Evolutionary conservation across 495 filamentous ascomycete genomes (phyloP).

Genomic region (Apiosordaria backusii): DNA sequence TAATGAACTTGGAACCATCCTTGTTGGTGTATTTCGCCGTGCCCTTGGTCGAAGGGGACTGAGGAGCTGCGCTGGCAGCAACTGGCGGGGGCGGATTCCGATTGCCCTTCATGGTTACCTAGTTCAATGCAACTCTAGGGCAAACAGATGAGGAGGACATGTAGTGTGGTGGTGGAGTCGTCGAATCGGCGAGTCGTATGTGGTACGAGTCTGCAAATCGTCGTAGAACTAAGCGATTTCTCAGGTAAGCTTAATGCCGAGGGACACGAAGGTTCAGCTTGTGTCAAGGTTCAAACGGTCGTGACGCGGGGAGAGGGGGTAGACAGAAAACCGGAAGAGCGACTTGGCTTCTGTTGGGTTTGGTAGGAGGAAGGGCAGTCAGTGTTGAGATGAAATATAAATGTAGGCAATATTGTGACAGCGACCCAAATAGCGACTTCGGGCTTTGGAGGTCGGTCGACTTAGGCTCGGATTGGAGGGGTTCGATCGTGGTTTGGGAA

Average conservation of each 20-base stretch:
- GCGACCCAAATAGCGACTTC: neutral
- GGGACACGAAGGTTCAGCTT: neutral
- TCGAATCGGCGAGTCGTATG: neutral
- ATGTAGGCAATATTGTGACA: neutral
- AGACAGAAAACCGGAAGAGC: neutral
- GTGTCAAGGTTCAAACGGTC: neutral
- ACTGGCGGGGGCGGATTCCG: conserved; percentile 43
- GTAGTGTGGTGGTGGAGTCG: conserved; percentile 14
- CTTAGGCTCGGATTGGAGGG: neutral
- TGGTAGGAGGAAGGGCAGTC: neutral
- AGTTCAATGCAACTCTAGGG: conserved; percentile 24
- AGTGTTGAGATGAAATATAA: neutral
- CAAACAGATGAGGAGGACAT: conserved; percentile 33
- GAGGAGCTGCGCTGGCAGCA: conserved; percentile 30
- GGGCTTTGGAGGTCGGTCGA: neutral
- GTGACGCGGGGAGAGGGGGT: neutral
- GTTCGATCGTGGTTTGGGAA: neutral
- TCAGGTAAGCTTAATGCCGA: neutral
- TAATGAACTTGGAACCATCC: conserved; percentile 66
- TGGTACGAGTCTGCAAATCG: neutral
- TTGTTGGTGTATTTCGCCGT: conserved; percentile 62
- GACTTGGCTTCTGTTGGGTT: neutral
- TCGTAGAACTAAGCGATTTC: neutral
- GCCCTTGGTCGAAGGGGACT: conserved; percentile 41
- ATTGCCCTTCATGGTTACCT: conserved; percentile 51